phyloP scores from a whole-genome alignment of 805 yeast species.

The Saccharomyces eubayanus region DNA sequence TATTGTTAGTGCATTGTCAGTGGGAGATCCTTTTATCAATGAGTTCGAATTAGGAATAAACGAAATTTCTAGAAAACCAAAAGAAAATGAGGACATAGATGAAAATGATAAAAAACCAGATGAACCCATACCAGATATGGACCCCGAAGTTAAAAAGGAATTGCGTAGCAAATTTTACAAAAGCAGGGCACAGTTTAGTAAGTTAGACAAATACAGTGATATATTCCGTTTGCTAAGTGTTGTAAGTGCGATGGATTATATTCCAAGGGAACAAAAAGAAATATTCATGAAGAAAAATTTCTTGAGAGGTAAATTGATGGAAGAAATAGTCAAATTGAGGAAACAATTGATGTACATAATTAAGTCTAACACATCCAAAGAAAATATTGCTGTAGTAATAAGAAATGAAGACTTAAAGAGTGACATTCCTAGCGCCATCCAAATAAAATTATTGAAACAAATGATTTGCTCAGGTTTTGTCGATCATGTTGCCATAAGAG shows the following conservation, averaged over 20 bases:
- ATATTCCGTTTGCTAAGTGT: conserved; percentile 68
- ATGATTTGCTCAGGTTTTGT: conserved; percentile 88
- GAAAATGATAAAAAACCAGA: conserved; percentile 18
- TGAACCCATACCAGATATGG: conserved; percentile 27
- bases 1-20: conserved; percentile 83
- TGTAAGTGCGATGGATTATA: conserved; percentile 80
- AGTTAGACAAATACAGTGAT: conserved; percentile 69
- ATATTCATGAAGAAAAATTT: conserved; percentile 53
- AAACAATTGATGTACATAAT: conserved; percentile 73
- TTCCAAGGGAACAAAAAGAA: conserved; percentile 39
- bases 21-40: conserved; percentile 80
- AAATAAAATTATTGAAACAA: conserved; percentile 75
- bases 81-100: conserved; percentile 9
- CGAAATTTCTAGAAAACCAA: conserved; percentile 6
- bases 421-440: conserved; percentile 60
- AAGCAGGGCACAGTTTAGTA: conserved; percentile 52
- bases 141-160: conserved; percentile 33
- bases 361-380: conserved; percentile 52
- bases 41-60: conserved; percentile 66
- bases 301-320: conserved; percentile 71
- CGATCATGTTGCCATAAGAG: conserved; percentile 83
- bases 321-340: conserved; percentile 74
- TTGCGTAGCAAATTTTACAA: conserved; percentile 46
- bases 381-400: conserved; percentile 45
- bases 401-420: conserved; percentile 41